Conservation (phyloP, 352 stramenopile species). For the Phytophthora brassicae region DNA sequence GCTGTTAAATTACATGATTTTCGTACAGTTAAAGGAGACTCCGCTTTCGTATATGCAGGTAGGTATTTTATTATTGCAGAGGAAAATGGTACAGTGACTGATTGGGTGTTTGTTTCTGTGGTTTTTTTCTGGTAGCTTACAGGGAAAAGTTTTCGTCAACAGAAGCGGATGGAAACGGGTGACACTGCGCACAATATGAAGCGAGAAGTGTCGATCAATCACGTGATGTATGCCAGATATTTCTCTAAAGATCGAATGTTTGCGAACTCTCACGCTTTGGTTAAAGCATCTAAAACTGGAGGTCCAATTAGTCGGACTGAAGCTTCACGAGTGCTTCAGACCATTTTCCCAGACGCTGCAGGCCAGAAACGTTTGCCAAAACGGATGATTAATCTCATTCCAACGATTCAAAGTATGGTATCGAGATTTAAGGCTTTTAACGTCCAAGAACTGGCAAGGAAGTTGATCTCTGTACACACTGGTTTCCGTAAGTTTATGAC, state of each 20-base stretch:
- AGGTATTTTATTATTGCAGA: slow-evolving; percentile 17
- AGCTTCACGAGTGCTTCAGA: slow-evolving; percentile 43
- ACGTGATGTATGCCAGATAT: slow-evolving; percentile 60
- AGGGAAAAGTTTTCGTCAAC: slow-evolving; percentile 53
- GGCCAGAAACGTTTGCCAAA: slow-evolving; percentile 52
- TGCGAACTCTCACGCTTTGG: slow-evolving; percentile 35
- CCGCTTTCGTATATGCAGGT: slow-evolving; percentile 53
- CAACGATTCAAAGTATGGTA: slow-evolving; percentile 53
- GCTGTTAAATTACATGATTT: slow-evolving; percentile 62
- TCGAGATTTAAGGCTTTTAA: slow-evolving; percentile 38
- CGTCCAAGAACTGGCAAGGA: slow-evolving; percentile 34
- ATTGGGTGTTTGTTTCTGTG: not conserved
- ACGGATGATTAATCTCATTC: slow-evolving; percentile 61
- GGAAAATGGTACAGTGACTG: not conserved
- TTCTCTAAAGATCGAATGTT: slow-evolving; percentile 42
- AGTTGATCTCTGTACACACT: slow-evolving; percentile 35
- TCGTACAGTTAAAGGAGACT: slow-evolving; percentile 37
- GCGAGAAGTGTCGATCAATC: slow-evolving; percentile 51
- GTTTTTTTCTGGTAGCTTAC: slow-evolving; percentile 31
- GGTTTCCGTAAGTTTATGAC: slow-evolving; percentile 53
- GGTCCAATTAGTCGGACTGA: slow-evolving; percentile 36
- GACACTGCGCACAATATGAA: not conserved
- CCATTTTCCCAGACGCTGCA: slow-evolving; percentile 42
- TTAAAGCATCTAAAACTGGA: slow-evolving; percentile 29
- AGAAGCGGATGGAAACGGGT: slow-evolving; percentile 1